phyloP scores from a whole-genome alignment of 768 basidiomycete species.

The Clathrus columnatus region DNA sequence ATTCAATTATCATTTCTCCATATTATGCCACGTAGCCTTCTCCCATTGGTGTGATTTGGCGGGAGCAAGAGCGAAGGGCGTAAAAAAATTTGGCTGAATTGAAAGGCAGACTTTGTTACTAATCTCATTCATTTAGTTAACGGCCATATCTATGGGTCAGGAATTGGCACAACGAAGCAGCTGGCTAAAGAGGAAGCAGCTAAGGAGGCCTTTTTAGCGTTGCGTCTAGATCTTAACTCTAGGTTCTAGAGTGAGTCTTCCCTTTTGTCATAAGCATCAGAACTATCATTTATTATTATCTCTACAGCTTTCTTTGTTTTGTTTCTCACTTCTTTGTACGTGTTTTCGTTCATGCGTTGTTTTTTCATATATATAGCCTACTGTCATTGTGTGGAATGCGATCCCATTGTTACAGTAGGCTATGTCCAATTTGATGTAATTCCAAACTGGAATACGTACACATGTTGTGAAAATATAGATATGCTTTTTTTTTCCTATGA shows the following conservation, averaged over 20 bases:
- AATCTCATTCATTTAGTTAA: constrained; percentile 40
- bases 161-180: constrained; percentile 62
- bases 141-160: constrained; percentile 57
- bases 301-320: no score
- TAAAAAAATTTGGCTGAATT: no score
- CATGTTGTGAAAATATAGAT: neutral
- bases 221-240: constrained; percentile 46
- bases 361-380: neutral
- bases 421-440: neutral
- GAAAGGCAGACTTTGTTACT: no score
- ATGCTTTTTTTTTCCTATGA: no score
- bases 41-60: neutral
- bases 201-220: constrained; percentile 55
- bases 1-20: neutral
- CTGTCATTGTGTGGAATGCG: neutral
- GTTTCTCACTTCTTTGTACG: neutral
- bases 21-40: neutral
- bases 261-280: no score
- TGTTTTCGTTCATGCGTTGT: neutral
- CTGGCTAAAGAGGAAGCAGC: constrained; percentile 74
- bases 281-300: no score
- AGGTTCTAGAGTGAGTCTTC: no score
- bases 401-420: neutral
- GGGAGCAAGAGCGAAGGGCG: neutral
- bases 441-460: neutral